Conservation (phyloP, 208 protist species). For the Blechomonas ayalai region DNA sequence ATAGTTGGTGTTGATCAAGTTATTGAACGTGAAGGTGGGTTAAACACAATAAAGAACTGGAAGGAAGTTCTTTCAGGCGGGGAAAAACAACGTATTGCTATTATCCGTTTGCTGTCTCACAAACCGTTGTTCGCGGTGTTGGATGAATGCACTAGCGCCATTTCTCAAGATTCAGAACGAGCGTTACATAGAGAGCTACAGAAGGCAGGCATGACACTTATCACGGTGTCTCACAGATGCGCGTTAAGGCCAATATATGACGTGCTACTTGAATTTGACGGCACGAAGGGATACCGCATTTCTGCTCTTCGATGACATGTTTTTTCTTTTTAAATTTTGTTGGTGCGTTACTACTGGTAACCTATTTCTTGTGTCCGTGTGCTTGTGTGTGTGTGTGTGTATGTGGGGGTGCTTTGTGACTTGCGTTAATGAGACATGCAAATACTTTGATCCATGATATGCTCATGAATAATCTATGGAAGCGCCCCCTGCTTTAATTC, state of each 20-base stretch:
- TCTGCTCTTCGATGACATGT: constrained; percentile 1
- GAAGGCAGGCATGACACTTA: constrained; percentile 64
- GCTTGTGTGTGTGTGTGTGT: not conserved
- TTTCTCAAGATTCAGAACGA: constrained; percentile 80
- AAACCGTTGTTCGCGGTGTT: constrained; percentile 77
- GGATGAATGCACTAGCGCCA: constrained; percentile 88
- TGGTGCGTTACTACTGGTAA: too few relatives aligned
- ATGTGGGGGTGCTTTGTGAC: not conserved
- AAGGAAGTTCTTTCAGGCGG: constrained; percentile 83
- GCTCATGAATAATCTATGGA: not conserved
- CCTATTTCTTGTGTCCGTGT: constrained; percentile 1
- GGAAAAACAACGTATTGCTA: constrained; percentile 80
- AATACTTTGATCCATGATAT: not conserved
- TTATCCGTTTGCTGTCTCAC: constrained; percentile 78
- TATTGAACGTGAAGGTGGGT: constrained; percentile 75
- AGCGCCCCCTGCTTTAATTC: not conserved
- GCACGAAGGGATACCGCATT: constrained; percentile 43
- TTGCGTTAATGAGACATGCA: too few relatives aligned
- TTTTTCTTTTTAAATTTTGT: constrained; percentile 8
- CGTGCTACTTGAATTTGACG: constrained; percentile 49
- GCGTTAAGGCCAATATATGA: constrained; percentile 55
- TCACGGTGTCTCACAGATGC: constrained; percentile 82
- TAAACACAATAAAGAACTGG: constrained; percentile 71
- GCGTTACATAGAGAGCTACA: constrained; percentile 58
- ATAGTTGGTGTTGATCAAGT: constrained; percentile 51